These are phyloP conservation scores for Acacia crassicarpa DNA, from an alignment of 306 rosid species.

Conservation along the genomic window DNA sequence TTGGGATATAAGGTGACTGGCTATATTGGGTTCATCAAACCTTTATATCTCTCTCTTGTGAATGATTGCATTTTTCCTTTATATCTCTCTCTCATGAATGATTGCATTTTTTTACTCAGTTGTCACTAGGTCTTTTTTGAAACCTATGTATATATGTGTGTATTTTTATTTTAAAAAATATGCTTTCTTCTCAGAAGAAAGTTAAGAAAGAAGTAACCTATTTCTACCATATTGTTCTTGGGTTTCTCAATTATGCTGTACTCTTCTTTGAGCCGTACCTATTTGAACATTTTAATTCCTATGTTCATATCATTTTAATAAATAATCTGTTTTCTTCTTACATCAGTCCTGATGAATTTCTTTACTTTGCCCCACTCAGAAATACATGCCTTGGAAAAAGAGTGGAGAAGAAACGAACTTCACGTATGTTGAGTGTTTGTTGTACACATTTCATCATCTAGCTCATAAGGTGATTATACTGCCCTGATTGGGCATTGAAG, in stretches of 20 bases:
- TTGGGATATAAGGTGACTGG: neutral
- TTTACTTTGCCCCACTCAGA: constrained; percentile 50
- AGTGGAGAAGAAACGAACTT: constrained; percentile 94
- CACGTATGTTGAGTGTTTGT: constrained; percentile 91
- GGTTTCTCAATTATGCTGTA: neutral
- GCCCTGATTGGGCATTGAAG: constrained; percentile 3
- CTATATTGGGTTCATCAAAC: neutral
- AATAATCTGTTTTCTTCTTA: neutral
- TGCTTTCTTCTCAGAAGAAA: neutral
- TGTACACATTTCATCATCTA: constrained; percentile 95
- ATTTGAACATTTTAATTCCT: neutral
- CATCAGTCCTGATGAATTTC: constrained; percentile 4
- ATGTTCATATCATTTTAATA: neutral
- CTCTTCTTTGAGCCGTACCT: neutral
- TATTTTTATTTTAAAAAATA: neutral
- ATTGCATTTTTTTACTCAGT: neutral
- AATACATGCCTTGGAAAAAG: constrained; percentile 91
- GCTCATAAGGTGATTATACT: constrained; percentile 78
- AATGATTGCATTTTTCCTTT: too few relatives aligned
- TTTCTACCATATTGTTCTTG: neutral
- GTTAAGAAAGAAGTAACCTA: neutral
- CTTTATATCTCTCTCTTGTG: neutral
- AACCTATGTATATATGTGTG: neutral
- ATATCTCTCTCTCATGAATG: neutral
- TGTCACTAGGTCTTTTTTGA: neutral